These are phyloP conservation scores for Microsporum ferrugineum DNA, from an alignment of 2,329 filamentous ascomycete species.

Conservation along the genomic window DNA sequence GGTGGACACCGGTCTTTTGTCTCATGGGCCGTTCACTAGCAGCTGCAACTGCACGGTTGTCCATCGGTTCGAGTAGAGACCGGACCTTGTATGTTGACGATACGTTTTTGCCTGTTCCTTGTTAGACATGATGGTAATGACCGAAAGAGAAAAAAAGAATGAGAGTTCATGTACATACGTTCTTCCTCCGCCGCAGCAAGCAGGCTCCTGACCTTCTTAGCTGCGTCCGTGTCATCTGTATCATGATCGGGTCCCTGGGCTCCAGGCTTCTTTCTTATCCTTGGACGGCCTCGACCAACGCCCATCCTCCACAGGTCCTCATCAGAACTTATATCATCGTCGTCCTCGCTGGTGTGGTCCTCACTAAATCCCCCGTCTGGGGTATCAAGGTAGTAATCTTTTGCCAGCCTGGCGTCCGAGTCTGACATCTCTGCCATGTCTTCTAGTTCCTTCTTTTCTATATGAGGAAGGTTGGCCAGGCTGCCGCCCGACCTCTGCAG, in stretches of 20 bases:
- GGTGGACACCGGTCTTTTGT: constrained; percentile 53
- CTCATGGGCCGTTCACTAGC: constrained; percentile 46
- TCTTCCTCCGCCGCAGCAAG: constrained; percentile 69
- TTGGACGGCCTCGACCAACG: constrained; percentile 30
- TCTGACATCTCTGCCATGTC: constrained; percentile 34
- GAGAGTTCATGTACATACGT: constrained; percentile 48
- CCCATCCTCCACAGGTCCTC: constrained; percentile 48
- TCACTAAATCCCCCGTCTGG: constrained; percentile 50
- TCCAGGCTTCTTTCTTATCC: constrained; percentile 21
- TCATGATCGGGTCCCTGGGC: constrained; percentile 10
- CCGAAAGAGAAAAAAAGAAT: neutral
- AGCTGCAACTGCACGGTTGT: constrained; percentile 52
- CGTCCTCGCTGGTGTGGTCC: constrained; percentile 30
- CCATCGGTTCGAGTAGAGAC: constrained; percentile 47
- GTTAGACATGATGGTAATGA: neutral
- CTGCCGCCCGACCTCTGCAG: constrained; percentile 53
- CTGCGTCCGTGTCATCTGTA: constrained; percentile 22
- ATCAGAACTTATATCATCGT: constrained; percentile 44
- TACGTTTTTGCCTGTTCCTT: constrained; percentile 41
- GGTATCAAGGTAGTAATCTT: constrained; percentile 58
- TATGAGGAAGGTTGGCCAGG: constrained; percentile 47
- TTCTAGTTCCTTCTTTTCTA: constrained; percentile 35
- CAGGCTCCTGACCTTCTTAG: constrained; percentile 46
- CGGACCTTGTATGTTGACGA: constrained; percentile 48
- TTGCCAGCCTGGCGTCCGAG: constrained; percentile 49